Conservation (phyloP, 805 yeast genomes). For the Spathaspora arborariae region DNA sequence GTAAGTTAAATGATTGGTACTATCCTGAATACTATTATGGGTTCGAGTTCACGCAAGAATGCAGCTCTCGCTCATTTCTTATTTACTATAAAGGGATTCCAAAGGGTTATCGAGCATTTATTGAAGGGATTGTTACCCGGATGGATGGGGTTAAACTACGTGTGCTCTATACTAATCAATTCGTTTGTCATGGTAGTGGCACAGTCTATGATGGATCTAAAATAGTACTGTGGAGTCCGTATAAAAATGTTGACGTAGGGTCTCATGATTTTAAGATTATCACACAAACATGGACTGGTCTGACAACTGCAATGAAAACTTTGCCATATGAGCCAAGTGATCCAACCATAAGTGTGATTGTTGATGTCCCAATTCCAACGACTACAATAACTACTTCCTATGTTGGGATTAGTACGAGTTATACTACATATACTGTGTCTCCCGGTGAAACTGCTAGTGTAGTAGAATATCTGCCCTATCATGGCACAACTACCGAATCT, state of each 20-base stretch:
- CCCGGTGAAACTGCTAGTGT: slow-evolving; percentile 18
- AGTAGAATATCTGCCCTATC: slow-evolving; percentile 23
- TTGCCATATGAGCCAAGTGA: slow-evolving; percentile 3
- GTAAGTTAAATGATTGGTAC: slow-evolving; percentile 16
- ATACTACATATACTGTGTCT: slow-evolving; percentile 13
- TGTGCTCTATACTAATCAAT: slow-evolving; percentile 15
- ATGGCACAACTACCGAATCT: slow-evolving; percentile 50
- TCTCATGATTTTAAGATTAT: slow-evolving; percentile 11
- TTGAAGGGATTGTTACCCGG: slow-evolving; percentile 6
- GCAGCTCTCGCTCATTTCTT: slow-evolving; percentile 10
- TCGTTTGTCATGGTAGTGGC: too few species aligned
- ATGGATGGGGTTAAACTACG: slow-evolving; percentile 3
- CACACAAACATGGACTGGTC: slow-evolving; percentile 18
- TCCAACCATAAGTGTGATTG: slow-evolving; percentile 19
- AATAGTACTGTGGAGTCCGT: slow-evolving; percentile 11
- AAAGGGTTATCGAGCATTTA: slow-evolving; percentile 20
- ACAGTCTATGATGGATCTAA: slow-evolving; percentile 7
- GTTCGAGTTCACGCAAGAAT: too few species aligned
- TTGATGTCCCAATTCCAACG: slow-evolving; percentile 17
- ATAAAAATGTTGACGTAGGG: slow-evolving; percentile 6
- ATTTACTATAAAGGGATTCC: slow-evolving; percentile 12
- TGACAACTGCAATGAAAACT: slow-evolving; percentile 12
- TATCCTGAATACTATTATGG: slow-evolving; percentile 8
- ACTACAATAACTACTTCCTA: slow-evolving; percentile 15
- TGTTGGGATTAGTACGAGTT: slow-evolving; percentile 7